Conservation (phyloP, 495 filamentous ascomycete genomes). For the Hypoxylon trugodes region DNA sequence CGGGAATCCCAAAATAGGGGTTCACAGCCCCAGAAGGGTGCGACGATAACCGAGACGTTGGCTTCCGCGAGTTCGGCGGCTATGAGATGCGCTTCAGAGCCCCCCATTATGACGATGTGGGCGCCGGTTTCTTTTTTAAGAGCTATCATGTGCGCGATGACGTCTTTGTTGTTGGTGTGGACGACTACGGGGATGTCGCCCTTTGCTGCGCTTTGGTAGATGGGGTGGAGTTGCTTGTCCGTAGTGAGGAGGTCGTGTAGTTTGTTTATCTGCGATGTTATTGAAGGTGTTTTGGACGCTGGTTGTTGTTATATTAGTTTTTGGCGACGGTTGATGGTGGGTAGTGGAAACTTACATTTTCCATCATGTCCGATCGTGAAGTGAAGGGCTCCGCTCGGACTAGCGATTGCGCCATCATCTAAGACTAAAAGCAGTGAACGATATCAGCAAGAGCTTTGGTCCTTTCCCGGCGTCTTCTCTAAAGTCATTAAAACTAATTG, state of each 20-base stretch:
- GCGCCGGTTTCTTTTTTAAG: conserved; percentile 28
- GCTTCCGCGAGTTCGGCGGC: conserved; percentile 52
- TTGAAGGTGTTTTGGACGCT: conserved; percentile 23
- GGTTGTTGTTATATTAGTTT: neutral
- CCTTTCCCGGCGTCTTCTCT: neutral
- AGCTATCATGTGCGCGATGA: conserved; percentile 29
- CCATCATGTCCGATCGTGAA: conserved; percentile 50
- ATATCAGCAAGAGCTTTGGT: neutral
- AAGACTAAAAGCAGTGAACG: conserved; percentile 18
- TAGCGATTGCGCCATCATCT: conserved; percentile 49
- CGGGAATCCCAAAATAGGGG: conserved; percentile 30
- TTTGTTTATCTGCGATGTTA: conserved; percentile 29
- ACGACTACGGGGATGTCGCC: conserved; percentile 26
- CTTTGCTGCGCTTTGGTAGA: conserved; percentile 22
- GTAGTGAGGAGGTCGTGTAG: conserved; percentile 26
- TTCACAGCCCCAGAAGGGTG: conserved; percentile 34
- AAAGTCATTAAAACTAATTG: neutral
- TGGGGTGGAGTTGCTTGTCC: conserved; percentile 20
- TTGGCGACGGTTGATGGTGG: neutral
- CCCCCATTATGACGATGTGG: conserved; percentile 28
- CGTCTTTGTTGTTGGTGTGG: conserved; percentile 32
- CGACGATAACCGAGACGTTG: conserved; percentile 51
- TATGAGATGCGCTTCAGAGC: conserved; percentile 37
- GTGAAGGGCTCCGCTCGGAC: conserved; percentile 57
- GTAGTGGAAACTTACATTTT: conserved; percentile 25